A percentile compares a stretch with the other conserved stretches of the same genome.
These are phyloP conservation scores for Alternaria consortialis DNA, from an alignment of 2,329 filamentous ascomycete genomes.

Conservation along the genomic window DNA sequence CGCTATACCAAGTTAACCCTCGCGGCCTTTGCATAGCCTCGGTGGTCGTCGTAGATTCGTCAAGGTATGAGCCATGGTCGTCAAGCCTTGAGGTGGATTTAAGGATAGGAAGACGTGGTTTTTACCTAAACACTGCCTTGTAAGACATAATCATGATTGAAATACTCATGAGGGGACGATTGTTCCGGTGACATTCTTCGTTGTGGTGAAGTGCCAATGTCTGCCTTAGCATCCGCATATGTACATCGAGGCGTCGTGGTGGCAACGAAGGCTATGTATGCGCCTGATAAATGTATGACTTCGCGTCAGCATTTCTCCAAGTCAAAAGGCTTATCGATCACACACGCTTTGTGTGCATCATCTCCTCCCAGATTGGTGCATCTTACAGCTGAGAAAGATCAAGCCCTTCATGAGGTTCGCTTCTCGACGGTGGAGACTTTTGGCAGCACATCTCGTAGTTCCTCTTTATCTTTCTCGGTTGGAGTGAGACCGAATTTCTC, in stretches of 20 bases:
- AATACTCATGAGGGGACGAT: not conserved
- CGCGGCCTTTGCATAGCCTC: not conserved
- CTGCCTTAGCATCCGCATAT: not conserved
- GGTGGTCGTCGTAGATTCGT: not conserved
- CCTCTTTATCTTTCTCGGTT: constrained; percentile 75
- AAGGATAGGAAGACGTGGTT: not conserved
- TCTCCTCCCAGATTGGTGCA: too few species aligned
- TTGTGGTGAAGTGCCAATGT: not conserved
- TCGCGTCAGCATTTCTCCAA: not conserved
- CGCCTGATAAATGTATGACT: not conserved
- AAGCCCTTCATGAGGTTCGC: not conserved
- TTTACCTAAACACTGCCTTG: not conserved
- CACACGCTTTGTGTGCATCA: not conserved
- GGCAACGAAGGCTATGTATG: not conserved
- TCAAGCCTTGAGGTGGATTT: not conserved
- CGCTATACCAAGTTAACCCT: not conserved
- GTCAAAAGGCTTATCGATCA: not conserved
- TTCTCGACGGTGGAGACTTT: constrained; percentile 60
- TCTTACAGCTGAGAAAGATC: not conserved
- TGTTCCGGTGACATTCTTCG: not conserved
- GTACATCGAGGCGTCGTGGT: not conserved
- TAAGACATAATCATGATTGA: not conserved
- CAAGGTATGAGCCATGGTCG: not conserved
- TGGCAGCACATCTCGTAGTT: constrained; percentile 69
- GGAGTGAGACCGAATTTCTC: constrained; percentile 76